phyloP scores from a whole-genome alignment of 768 basidiomycete species.

The Cubamyces sp. region DNA sequence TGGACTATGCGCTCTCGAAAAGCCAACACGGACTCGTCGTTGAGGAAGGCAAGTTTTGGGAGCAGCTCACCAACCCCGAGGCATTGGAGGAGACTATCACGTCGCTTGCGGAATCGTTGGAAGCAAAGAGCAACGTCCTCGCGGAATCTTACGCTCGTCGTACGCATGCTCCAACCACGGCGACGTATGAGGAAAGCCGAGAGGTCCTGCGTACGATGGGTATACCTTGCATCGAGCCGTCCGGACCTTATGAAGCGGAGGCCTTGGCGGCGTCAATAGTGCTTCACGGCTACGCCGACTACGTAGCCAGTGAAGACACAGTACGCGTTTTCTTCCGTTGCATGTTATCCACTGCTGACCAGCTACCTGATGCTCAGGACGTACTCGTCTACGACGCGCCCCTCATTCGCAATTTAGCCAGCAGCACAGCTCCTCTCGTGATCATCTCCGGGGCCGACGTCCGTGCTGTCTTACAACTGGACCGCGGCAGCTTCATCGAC shows the following conservation, averaged over 20 bases:
- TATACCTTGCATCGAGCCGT: conserved; percentile 72
- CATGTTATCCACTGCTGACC: conserved; percentile 6
- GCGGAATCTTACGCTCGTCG: conserved; percentile 69
- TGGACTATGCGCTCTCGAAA: conserved; percentile 60
- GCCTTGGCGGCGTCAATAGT: conserved; percentile 83
- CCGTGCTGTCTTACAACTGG: conserved; percentile 59
- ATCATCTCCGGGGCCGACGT: conserved; percentile 67
- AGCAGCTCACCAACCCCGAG: conserved; percentile 37
- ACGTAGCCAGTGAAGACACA: conserved; percentile 90
- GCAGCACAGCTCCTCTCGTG: conserved; percentile 58
- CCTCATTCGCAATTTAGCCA: conserved; percentile 77
- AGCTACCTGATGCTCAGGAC: conserved; percentile 49
- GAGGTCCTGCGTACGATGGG: conserved; percentile 79
- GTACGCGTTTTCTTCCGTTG: conserved; percentile 44
- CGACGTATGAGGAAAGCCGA: conserved; percentile 72
- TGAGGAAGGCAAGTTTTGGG: conserved; percentile 68
- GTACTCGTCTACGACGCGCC: conserved; percentile 84
- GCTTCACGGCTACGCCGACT: conserved; percentile 76
- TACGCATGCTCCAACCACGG: conserved; percentile 58
- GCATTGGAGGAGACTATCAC: conserved; percentile 29
- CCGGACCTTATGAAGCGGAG: conserved; percentile 81
- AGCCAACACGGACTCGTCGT: conserved; percentile 60
- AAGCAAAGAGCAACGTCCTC: conserved; percentile 57
- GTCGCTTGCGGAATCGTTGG: conserved; percentile 37
- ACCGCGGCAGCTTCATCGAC: conserved; percentile 68